Base-by-base conservation (phyloP, 2,329 filamentous ascomycete species). In the Colletotrichum spinosum region DNA sequence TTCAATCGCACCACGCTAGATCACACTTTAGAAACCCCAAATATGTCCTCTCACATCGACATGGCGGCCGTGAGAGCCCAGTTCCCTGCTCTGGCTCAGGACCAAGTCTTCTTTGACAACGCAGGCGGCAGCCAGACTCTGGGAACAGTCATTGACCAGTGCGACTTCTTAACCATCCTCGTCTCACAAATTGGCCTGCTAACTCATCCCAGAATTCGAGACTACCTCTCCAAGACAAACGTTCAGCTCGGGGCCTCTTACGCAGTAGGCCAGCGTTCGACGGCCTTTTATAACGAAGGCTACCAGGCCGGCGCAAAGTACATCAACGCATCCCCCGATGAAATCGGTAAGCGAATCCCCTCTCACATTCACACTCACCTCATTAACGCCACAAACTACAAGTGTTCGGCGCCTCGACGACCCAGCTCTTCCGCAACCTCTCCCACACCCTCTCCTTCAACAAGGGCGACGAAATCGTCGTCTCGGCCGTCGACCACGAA, bases 201-300 rank as follows among this genome's bases (percentile, higher is more conserved):
- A 15, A 13, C 52, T 71, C 8, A 60, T 49, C 9, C 17, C 74
- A 88, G 89, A 1, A 88, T 94, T 60, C 81, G 81, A 1, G 81
- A 88, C 33, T 94, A 94, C 70, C 82, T 94, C 8, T 80, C 84
- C 42, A 84, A 83, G 35, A 90, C 83, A 67, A 94, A 94, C 69
- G 91, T 94, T 46, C 92, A 95, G 74, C 84, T 94, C 1, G 92
- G 91, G 17, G 91, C 90, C 3, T 88, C 86, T 0, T 94, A 95
- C 73, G 79, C 80, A 6, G 81, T 87, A 1, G 86, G 88, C 9
- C 79, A 85, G 68, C 77, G 81, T 45, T 88, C 91, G 0, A 92
- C 87, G 1, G 77, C 81, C 17, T 81, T 83, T 33, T 92, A 90
- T 72, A 76, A 79, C 3, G 79, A 82, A 37, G 92, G 88, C 13